phyloP scores from a whole-genome alignment of 768 basidiomycete species.

The Rhizopogon vulgaris region DNA sequence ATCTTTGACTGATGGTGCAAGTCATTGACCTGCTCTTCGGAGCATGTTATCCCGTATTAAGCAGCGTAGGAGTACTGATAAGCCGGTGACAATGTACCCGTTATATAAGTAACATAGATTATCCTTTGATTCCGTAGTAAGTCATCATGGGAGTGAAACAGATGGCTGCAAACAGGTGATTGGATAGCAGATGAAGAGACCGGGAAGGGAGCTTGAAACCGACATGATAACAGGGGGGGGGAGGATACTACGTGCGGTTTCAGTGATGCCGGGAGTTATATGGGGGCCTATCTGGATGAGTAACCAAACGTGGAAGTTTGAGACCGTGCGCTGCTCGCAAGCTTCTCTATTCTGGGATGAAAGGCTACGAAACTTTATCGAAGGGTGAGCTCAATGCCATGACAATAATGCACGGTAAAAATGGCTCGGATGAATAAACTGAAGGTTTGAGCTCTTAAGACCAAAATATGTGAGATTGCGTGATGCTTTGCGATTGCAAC shows the following conservation, averaged over 20 bases:
- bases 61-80: not conserved
- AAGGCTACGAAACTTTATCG: not conserved
- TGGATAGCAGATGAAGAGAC: not conserved
- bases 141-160: not conserved
- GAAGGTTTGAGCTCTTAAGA: too few relatives aligned
- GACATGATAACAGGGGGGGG: not conserved
- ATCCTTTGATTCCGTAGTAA: not conserved
- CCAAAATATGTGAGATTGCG: too few relatives aligned
- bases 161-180: not conserved
- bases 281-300: not conserved
- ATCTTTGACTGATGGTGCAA: not conserved
- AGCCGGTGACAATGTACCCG: slow-evolving; percentile 1
- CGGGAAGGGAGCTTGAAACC: not conserved
- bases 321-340: not conserved
- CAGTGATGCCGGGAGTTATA: not conserved
- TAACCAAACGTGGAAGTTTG: not conserved
- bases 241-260: not conserved
- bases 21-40: not conserved
- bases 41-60: not conserved
- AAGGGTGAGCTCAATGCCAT: slow-evolving; percentile 4
- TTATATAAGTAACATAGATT: not conserved
- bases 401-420: slow-evolving; percentile 16
- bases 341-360: not conserved
- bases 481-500: not conserved
- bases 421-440: not conserved